Evolutionary conservation across 1,139 yeast genomes (phyloP), one percentile per base, ranked within the genome.

Genomic region (Spathaspora jeffriesii): DNA sequence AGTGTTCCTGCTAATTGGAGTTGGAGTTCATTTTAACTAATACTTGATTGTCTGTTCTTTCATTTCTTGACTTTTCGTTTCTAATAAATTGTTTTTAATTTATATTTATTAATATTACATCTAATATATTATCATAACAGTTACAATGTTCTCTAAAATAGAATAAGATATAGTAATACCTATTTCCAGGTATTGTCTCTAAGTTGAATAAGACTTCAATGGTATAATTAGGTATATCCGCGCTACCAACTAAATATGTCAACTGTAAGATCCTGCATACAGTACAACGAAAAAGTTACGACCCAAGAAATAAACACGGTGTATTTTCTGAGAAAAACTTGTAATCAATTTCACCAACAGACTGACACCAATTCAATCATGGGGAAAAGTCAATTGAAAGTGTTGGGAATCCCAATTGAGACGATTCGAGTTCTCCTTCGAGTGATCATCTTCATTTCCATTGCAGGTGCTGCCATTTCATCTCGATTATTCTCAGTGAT

Each of bases 391-490:
- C 61, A 56, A 55, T 51, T 61, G 53, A 64, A 59, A 48, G 63
- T 71, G 34, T 60, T 65, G 46, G 78, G 78, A 30, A 53, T 73
- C 51, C 63, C 63, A 45, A 60, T 74, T 46, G 72, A 70, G 45
- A 73, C 78, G 42, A 64, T 75, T 49, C 65, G 73, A 48, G 63
- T 79, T 55, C 73, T 85, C 50, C 76, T 88, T 53, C 84, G 82
- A 60, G 80, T 80, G 48, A 71, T 81, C 50, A 87, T 88, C 55
- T 79, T 89, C 61, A 71, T 85, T 49, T 76, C 87, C 43, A 82
- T 89, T 56, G 89, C 92, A 36, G 92, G 89, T 21, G 98, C 98
- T 3, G 96, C 98, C 37, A 79, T 93, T 49, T 84, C 96, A 43
- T 86, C 96, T 49, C 82, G 99, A 62, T 76, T 93, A 64, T 81